Conservation (phyloP, 2,329 filamentous ascomycete species). For the Paecilomyces fulvus region DNA sequence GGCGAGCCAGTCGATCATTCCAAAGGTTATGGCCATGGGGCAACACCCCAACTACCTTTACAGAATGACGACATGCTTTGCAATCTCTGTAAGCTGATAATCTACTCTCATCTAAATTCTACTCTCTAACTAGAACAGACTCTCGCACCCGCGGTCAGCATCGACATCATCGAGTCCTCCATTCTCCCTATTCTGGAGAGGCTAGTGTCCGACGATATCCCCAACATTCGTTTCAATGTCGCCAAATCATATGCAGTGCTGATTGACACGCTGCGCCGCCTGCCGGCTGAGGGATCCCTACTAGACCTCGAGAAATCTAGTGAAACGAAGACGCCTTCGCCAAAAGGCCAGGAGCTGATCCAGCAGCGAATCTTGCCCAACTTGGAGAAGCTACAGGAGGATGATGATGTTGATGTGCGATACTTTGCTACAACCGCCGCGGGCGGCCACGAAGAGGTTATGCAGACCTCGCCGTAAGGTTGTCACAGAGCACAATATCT, state of each 20-base stretch:
- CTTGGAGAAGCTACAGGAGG: conserved; percentile 89
- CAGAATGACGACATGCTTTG: conserved; percentile 99
- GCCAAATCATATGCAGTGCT: conserved; percentile 93
- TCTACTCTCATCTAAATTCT: conserved; percentile 3
- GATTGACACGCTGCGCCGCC: conserved; percentile 81
- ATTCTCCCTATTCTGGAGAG: conserved; percentile 95
- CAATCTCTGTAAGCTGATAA: conserved; percentile 70
- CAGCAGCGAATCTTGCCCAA: conserved; percentile 80
- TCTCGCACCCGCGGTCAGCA: conserved; percentile 81
- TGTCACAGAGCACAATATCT: conserved; percentile 2
- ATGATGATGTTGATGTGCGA: conserved; percentile 95
- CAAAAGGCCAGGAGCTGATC: conserved; percentile 69
- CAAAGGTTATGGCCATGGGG: conserved; percentile 97
- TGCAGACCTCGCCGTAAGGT: conserved; percentile 44
- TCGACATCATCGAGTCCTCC: conserved; percentile 85
- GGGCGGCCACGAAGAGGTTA: conserved; percentile 45
- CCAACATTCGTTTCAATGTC: conserved; percentile 99
- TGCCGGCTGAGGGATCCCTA: conserved; percentile 82
- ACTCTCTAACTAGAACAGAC: conserved; percentile 53
- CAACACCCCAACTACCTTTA: conserved; percentile 98
- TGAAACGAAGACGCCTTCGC: conserved; percentile 48
- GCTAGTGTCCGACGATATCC: conserved; percentile 87
- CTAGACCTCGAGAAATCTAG: conserved; percentile 76
- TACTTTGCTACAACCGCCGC: conserved; percentile 93
- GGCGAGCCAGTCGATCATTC: conserved; percentile 94